Evolutionary conservation across 305 asterid species (phyloP).

Genomic region (Withania somnifera): DNA sequence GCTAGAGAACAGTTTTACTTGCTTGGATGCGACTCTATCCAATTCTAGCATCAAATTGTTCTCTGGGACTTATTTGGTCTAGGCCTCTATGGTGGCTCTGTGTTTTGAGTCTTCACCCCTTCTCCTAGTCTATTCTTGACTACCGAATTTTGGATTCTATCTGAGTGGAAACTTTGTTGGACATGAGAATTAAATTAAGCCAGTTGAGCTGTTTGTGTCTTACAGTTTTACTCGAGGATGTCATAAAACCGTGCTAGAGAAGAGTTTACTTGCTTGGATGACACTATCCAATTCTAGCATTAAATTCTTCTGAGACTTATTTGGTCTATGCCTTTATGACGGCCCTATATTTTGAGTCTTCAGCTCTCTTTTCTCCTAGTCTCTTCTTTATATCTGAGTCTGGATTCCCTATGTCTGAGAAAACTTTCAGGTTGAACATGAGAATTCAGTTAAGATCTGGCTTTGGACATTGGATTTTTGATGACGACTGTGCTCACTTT

Average conservation of each 20-base stretch:
- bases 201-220: not conserved
- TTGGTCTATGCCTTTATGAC: not conserved
- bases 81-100: too few species aligned
- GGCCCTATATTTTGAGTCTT: not conserved
- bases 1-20: too few species aligned
- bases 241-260: not conserved
- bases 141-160: too few species aligned
- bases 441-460: not conserved
- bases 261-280: not conserved
- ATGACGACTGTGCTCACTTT: not conserved
- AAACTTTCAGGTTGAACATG: not conserved
- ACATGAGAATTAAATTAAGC: too few species aligned
- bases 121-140: too few species aligned
- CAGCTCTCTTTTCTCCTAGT: not conserved
- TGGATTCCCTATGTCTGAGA: not conserved
- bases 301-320: not conserved
- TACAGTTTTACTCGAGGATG: not conserved
- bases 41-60: too few species aligned
- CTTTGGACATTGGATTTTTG: not conserved
- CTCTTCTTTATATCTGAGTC: not conserved
- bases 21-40: too few species aligned
- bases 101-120: too few species aligned
- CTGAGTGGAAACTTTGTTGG: too few species aligned
- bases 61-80: too few species aligned
- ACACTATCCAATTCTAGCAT: not conserved